These are phyloP conservation scores for Areca catechu DNA, from an alignment of 176 grass and related monocot genomes.

Conservation along the genomic window DNA sequence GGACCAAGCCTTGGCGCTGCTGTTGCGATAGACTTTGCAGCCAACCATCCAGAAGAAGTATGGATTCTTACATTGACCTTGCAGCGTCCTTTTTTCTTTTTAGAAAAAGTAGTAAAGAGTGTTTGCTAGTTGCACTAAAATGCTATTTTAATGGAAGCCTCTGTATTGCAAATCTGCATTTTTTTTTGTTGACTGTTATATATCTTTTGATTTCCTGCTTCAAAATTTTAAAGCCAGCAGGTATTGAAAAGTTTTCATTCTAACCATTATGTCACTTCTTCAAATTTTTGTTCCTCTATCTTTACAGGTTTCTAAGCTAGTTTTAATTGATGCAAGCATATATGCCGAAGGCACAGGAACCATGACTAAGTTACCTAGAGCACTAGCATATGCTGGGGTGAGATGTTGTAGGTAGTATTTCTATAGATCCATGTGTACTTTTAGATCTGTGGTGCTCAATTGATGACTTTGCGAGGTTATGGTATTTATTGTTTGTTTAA, in stretches of 20 bases:
- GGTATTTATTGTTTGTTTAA: too few relatives aligned
- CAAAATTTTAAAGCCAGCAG: too few relatives aligned
- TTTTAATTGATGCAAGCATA: slow-evolving; percentile 87
- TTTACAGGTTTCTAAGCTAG: slow-evolving; percentile 69
- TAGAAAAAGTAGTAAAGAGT: too few relatives aligned
- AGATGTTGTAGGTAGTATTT: slow-evolving; percentile 18
- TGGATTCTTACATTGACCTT: neutral
- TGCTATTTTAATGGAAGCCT: too few relatives aligned
- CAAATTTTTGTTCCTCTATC: neutral
- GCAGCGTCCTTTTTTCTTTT: too few relatives aligned
- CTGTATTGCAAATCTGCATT: too few relatives aligned
- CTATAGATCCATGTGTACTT: neutral
- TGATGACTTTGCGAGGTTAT: too few relatives aligned
- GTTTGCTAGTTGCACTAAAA: too few relatives aligned
- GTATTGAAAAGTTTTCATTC: neutral
- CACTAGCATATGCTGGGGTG: slow-evolving; percentile 75
- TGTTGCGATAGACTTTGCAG: slow-evolving; percentile 83
- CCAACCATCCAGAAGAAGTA: slow-evolving; percentile 75
- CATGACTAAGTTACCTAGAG: slow-evolving; percentile 61
- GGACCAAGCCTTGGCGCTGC: slow-evolving; percentile 89
- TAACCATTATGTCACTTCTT: neutral
- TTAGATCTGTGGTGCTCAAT: too few relatives aligned
- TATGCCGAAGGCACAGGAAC: slow-evolving; percentile 61
- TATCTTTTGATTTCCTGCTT: too few relatives aligned
- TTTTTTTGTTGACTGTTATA: too few relatives aligned